phyloP scores from a whole-genome alignment of 1,284 basidiomycete genomes.

The Cutaneotrichosporon sp. region DNA sequence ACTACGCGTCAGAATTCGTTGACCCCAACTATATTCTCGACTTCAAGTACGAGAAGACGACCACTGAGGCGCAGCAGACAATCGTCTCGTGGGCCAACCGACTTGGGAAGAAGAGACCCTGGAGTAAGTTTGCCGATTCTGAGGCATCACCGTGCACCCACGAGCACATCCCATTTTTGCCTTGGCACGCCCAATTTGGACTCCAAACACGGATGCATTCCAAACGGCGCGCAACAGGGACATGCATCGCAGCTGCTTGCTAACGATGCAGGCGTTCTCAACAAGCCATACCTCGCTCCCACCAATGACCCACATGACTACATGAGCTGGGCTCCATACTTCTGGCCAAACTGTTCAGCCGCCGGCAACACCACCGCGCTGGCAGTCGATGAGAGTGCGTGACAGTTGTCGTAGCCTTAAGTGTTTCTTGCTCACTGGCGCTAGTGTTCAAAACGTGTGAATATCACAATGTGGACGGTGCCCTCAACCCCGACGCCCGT shows the following conservation, averaged over 20 bases:
- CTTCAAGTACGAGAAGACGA: slow-evolving; percentile 6
- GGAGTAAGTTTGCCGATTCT: slow-evolving; percentile 7
- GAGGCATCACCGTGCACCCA: neutral
- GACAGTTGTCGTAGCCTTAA: no score
- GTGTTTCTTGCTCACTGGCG: neutral
- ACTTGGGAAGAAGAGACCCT: slow-evolving; percentile 4
- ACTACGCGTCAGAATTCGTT: slow-evolving; percentile 18
- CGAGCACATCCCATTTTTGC: neutral
- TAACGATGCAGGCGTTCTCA: slow-evolving; percentile 11
- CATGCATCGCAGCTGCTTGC: no score
- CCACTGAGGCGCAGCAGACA: slow-evolving; percentile 14
- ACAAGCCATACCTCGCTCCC: slow-evolving; percentile 14
- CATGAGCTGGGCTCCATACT: slow-evolving; percentile 19
- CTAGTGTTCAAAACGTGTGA: slow-evolving; percentile 14
- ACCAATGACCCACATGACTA: slow-evolving; percentile 18
- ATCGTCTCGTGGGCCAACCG: slow-evolving; percentile 15
- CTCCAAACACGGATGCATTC: no score
- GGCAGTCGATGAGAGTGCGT: slow-evolving; percentile 17
- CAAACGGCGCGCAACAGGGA: neutral
- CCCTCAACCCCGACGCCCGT: slow-evolving; percentile 62
- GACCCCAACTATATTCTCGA: slow-evolving; percentile 12
- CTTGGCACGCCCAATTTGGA: neutral
- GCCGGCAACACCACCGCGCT: slow-evolving; percentile 26
- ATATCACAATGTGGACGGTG: slow-evolving; percentile 52
- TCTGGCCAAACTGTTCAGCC: slow-evolving; percentile 24